These are phyloP conservation scores for Magnusiomyces fungicola DNA, from an alignment of 1,139 yeast genomes.

Conservation along the genomic window DNA sequence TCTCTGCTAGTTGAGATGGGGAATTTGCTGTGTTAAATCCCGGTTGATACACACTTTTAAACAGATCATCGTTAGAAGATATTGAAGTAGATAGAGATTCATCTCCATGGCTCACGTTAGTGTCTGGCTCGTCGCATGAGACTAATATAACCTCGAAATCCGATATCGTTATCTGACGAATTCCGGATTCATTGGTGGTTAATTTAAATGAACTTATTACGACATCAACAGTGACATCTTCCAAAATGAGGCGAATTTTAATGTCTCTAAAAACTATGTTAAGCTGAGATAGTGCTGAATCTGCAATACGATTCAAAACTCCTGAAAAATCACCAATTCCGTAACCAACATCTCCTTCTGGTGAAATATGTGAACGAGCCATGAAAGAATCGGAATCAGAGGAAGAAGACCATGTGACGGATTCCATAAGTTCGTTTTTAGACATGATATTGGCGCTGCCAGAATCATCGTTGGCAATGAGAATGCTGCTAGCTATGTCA, in stretches of 20 bases:
- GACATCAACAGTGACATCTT: slow-evolving; percentile 39
- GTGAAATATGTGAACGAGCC: slow-evolving; percentile 2
- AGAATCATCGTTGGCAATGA: slow-evolving; percentile 22
- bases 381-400: slow-evolving; percentile 1
- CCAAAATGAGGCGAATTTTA: slow-evolving; percentile 45
- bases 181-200: slow-evolving; percentile 42
- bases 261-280: slow-evolving; percentile 43
- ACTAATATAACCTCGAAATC: slow-evolving; percentile 31
- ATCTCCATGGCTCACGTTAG: too few relatives aligned
- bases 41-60: background rate
- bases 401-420: background rate
- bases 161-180: slow-evolving; percentile 37
- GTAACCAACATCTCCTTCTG: slow-evolving; percentile 25
- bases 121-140: too few relatives aligned
- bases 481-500: slow-evolving; percentile 28
- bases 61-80: background rate
- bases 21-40: too few relatives aligned
- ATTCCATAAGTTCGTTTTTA: background rate
- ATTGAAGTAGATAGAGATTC: too few relatives aligned
- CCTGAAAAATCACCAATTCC: slow-evolving; percentile 40
- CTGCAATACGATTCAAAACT: slow-evolving; percentile 58
- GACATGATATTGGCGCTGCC: background rate
- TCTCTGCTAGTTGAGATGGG: slow-evolving; percentile 51
- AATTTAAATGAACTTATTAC: slow-evolving; percentile 39
- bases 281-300: slow-evolving; percentile 59